Evolutionary conservation across 139 green algal genomes (phyloP).

Genomic region (Diplosphaera chodatii): DNA sequence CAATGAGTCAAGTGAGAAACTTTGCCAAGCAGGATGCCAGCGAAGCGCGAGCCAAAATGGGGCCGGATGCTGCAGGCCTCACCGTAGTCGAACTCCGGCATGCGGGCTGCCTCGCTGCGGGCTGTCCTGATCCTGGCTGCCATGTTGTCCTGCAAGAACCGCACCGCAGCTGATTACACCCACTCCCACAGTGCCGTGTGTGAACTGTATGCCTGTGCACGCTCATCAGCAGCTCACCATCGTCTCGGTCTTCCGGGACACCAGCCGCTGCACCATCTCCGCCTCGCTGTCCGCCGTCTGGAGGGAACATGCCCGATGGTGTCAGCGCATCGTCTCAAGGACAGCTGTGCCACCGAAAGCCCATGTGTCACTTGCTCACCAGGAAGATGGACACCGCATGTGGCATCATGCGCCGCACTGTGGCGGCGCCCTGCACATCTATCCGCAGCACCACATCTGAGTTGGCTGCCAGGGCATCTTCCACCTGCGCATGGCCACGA

Average conservation of each 20-base stretch:
- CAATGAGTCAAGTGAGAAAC: no score
- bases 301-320: no score
- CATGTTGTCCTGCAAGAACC: conserved; percentile 65
- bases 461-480: conserved; percentile 55
- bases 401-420: conserved; percentile 71
- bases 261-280: conserved; percentile 69
- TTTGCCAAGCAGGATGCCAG: no score
- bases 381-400: conserved; percentile 83
- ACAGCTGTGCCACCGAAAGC: no score
- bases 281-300: conserved; percentile 70
- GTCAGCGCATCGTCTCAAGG: no score
- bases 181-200: no score
- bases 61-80: not conserved
- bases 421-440: conserved; percentile 89
- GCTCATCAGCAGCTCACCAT: no score
- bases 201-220: no score
- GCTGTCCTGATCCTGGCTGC: conserved; percentile 71
- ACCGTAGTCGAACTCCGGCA: conserved; percentile 88
- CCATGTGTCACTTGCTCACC: no score
- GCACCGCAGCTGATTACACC: no score
- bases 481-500: no score
- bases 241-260: conserved; percentile 81
- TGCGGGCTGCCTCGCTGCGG: conserved; percentile 50
- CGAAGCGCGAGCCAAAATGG: no score
- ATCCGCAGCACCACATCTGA: conserved; percentile 87